Evolutionary conservation across 805 yeast species (phyloP).

Genomic region (Diddensiella santjacobensis): DNA sequence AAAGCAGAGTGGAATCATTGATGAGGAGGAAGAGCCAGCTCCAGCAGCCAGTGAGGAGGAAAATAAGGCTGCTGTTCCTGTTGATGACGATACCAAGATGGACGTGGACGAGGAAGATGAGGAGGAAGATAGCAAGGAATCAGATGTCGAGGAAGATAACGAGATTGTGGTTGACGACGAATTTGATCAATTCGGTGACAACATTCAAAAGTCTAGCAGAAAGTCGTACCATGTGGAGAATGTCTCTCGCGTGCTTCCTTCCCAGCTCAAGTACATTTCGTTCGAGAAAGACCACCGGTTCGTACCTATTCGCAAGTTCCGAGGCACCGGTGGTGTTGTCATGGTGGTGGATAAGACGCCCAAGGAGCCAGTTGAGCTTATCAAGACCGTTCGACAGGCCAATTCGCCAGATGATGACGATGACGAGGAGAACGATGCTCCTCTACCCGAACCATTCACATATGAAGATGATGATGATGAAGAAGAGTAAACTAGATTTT

Average conservation of each 20-base stretch:
- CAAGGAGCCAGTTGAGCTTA: slow-evolving; percentile 49
- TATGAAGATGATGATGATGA: slow-evolving; percentile 25
- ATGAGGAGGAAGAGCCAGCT: slow-evolving; percentile 35
- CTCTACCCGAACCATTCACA: slow-evolving; percentile 42
- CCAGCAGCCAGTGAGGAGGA: slow-evolving; percentile 23
- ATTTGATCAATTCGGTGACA: slow-evolving; percentile 14
- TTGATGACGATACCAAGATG: slow-evolving; percentile 18
- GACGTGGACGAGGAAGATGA: slow-evolving; percentile 20
- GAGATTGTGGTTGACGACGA: slow-evolving; percentile 7
- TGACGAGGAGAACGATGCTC: slow-evolving; percentile 49
- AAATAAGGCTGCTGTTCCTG: slow-evolving; percentile 23
- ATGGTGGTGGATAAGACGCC: slow-evolving; percentile 31
- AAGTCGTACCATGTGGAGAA: slow-evolving; percentile 60
- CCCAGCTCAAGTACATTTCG: slow-evolving; percentile 78
- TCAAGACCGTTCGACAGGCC: slow-evolving; percentile 84
- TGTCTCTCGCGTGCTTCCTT: slow-evolving; percentile 84
- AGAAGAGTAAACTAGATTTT: too few relatives aligned
- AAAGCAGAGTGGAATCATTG: slow-evolving; percentile 35
- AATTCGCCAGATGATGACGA: slow-evolving; percentile 71
- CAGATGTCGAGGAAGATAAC: slow-evolving; percentile 10
- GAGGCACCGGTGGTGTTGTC: slow-evolving; percentile 42
- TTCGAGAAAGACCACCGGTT: slow-evolving; percentile 64
- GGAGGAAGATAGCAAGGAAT: slow-evolving; percentile 10
- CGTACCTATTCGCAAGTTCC: slow-evolving; percentile 75
- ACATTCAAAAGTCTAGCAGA: slow-evolving; percentile 14